Base-by-base conservation (phyloP, 805 yeast species). In the Allodekkera sacchari region DNA sequence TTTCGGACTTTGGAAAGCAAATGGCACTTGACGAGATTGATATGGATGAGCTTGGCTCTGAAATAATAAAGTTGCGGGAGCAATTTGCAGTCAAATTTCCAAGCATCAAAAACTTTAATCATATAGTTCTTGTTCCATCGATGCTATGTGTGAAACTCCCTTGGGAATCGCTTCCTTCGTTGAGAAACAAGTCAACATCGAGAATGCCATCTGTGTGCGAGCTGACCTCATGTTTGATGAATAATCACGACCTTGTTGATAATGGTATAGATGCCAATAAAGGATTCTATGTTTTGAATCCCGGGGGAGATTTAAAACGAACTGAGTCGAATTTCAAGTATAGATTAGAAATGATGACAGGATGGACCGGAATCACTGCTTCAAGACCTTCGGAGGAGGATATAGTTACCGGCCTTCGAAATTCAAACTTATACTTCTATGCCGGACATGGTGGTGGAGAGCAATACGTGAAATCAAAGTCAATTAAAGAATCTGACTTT, bases 391-490 rank as follows among this genome's bases (percentile, higher is more conserved):
- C 59, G 0, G 92, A 82, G 34, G 56, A 53, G 0, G 64, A 68
- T 13, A 60, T 87, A 22, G 38, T 65, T 1, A 31, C 54, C 0
- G 63, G 64, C 12, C 48, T 88, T 7, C 37, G 44, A 3, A 29
- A 47, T 2, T 55, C 68, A 1, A 64, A 71, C 23, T 41, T 83
- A 7, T 81, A 80, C 43, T 61, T 89, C 1, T 92, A 83, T 51
- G 64, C 88, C 32, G 99, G 99, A 0, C 99, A 92, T 56, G 96
- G 97, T 0, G 92, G 96, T 4, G 96, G 97, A n/a, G 89, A 84
- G 39, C 87, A 82, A 39, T 85, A 76, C 47, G 59, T 84, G 8
- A 64, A 75, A 19, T 62, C 77, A 1, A 64, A 74, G 4, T 55
- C 69, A 1, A 55, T 87, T 26, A 70, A 71, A 32, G 57, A 59